phyloP scores from a whole-genome alignment of 495 filamentous ascomycete genomes.

The Aspergillus cavernicola region DNA sequence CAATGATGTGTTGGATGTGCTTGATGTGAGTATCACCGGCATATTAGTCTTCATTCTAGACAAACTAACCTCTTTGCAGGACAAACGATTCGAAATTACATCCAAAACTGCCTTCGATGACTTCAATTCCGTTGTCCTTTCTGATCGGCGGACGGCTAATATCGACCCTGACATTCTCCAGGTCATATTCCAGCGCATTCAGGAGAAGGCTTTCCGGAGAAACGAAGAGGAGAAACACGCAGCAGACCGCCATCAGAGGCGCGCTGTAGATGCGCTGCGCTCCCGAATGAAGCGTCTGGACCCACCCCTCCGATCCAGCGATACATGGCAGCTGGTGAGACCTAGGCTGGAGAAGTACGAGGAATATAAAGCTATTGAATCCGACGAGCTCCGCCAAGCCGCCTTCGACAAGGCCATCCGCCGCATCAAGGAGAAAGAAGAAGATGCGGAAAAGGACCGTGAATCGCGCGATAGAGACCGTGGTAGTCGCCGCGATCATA shows the following conservation, averaged over 20 bases:
- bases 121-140: constrained; percentile 70
- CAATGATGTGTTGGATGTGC: constrained; percentile 83
- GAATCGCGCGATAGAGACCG: constrained; percentile 52
- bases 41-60: neutral
- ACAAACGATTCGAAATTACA: constrained; percentile 86
- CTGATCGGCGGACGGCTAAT: constrained; percentile 80
- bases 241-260: constrained; percentile 80
- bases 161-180: constrained; percentile 70
- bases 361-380: constrained; percentile 76
- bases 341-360: constrained; percentile 72
- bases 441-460: constrained; percentile 74
- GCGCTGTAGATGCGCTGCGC: constrained; percentile 78
- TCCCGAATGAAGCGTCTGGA: constrained; percentile 87
- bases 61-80: constrained; percentile 47
- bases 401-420: constrained; percentile 94
- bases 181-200: constrained; percentile 81
- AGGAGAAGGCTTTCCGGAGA: constrained; percentile 71
- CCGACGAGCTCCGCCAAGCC: constrained; percentile 73
- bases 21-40: constrained; percentile 63
- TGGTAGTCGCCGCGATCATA: constrained; percentile 28
- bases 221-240: constrained; percentile 81
- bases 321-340: constrained; percentile 83
- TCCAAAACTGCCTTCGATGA: constrained; percentile 83
- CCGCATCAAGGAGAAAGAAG: constrained; percentile 85
- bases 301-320: constrained; percentile 69